A percentile compares a stretch with the other conserved stretches of the same genome.
phyloP scores from a whole-genome alignment of 805 yeast species.

The Candida schatavii region DNA sequence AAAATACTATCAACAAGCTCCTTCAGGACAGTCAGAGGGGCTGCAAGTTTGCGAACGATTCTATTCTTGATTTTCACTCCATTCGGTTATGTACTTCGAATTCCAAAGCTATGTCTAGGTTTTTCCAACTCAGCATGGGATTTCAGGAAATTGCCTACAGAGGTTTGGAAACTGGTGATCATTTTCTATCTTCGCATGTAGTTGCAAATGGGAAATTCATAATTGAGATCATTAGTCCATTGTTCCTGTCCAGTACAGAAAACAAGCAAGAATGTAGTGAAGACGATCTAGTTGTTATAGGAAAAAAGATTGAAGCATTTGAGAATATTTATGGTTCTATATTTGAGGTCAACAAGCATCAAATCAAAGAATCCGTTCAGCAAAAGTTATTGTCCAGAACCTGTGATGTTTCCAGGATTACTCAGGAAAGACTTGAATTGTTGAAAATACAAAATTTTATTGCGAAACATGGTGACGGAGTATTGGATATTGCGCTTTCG shows the following conservation, averaged over 20 bases:
- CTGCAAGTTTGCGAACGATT: constrained; percentile 23
- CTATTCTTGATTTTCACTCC: constrained; percentile 54
- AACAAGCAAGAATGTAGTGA: no score
- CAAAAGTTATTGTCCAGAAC: constrained; percentile 8
- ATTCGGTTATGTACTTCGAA: constrained; percentile 73
- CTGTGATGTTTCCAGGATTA: background rate
- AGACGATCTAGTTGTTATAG: no score
- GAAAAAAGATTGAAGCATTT: background rate
- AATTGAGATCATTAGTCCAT: constrained; percentile 46
- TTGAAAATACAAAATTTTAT: constrained; percentile 23
- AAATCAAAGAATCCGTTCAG: constrained; percentile 15
- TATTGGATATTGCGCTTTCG: constrained; percentile 70
- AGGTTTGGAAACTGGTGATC: constrained; percentile 69
- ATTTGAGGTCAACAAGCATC: no score
- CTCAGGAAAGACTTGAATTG: constrained; percentile 10
- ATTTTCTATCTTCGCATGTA: constrained; percentile 55
- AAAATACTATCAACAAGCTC: no score
- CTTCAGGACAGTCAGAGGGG: constrained; percentile 16
- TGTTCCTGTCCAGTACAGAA: no score
- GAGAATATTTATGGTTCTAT: constrained; percentile 15
- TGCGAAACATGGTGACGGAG: constrained; percentile 68
- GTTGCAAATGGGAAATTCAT: constrained; percentile 53
- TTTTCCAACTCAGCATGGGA: constrained; percentile 56
- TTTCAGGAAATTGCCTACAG: constrained; percentile 59
- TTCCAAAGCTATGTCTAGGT: constrained; percentile 60